These are phyloP conservation scores for Biscogniauxia sp. DNA, from an alignment of 2,329 filamentous ascomycete genomes.

Conservation along the genomic window DNA sequence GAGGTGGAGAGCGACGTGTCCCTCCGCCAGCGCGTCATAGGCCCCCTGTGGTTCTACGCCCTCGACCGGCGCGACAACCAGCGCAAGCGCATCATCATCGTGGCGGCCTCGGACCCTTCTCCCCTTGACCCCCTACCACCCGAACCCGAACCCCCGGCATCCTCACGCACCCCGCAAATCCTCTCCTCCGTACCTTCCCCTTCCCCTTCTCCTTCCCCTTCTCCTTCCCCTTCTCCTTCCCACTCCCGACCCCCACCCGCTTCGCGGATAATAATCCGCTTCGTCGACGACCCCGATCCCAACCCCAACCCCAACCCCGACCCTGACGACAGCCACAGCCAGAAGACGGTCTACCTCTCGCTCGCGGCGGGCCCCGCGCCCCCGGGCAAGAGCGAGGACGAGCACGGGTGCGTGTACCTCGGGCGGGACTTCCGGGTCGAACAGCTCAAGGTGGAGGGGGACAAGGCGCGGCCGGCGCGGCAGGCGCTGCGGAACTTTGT, in stretches of 20 bases:
- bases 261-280: no score
- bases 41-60: slow-evolving; percentile 61
- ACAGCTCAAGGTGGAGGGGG: slow-evolving; percentile 37
- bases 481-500: slow-evolving; percentile 25
- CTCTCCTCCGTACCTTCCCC: no score
- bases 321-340: no score
- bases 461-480: slow-evolving; percentile 26
- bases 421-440: slow-evolving; percentile 22
- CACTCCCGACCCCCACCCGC: no score
- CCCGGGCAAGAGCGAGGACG: background rate
- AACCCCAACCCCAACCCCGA: no score
- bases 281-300: no score
- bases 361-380: background rate
- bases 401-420: slow-evolving; percentile 8
- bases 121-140: no score
- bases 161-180: no score
- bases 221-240: no score
- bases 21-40: slow-evolving; percentile 58
- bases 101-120: no score
- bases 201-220: no score
- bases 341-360: background rate
- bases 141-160: no score
- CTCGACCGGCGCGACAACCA: slow-evolving; percentile 10
- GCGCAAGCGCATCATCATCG: slow-evolving; percentile 31
- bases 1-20: slow-evolving; percentile 40